Evolutionary conservation across 805 yeast genomes (phyloP), one percentile per base, ranked within the genome.

Genomic region (Hanseniaspora taiwanica): DNA sequence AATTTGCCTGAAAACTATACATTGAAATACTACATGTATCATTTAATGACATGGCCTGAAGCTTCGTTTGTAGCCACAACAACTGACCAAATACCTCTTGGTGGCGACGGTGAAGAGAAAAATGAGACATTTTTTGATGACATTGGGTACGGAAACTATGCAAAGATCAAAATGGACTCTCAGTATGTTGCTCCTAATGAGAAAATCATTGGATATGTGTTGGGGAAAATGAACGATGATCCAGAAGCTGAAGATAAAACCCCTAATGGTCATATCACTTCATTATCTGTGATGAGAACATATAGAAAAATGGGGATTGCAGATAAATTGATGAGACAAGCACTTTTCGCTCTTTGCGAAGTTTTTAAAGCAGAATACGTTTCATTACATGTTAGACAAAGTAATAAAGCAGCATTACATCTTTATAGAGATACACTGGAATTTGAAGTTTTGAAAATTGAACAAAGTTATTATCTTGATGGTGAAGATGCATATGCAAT

Each of bases 401-500:
- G 94, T 32, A 91, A 91, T 63, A 65, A 84, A 52, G 97, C 97
- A 8, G 98, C 98, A 3, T 69, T 87, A 51, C 95, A 86, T 62
- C 68, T 91, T 46, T 91, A 91, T 64, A 71, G 80, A 54, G 93
- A 84, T 54, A 81, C 96, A 2, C 68, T 91, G 46, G 65, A 72
- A 45, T 91, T 91, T 57, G 87, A 81, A 57, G 91, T 84, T 34
- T 67, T 81, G 42, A 74, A 78, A 33, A 76, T 91, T 43, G 96
- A 86, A 52, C 79, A 74, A 47, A 72, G 81, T n/a, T 91, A 91
- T 59, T 91, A 91, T 53, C 96, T 87, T 40, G 96, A 91, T 60
- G 94, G 94, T 24, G 98, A 91, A 62, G 96, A 91, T 62, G 98
- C 98, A 13, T 89, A 87, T 59, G 81, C 91, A 32, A 91, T 91